Base-by-base conservation (phyloP, 208 protist genomes). In the Crithidia thermophila region DNA sequence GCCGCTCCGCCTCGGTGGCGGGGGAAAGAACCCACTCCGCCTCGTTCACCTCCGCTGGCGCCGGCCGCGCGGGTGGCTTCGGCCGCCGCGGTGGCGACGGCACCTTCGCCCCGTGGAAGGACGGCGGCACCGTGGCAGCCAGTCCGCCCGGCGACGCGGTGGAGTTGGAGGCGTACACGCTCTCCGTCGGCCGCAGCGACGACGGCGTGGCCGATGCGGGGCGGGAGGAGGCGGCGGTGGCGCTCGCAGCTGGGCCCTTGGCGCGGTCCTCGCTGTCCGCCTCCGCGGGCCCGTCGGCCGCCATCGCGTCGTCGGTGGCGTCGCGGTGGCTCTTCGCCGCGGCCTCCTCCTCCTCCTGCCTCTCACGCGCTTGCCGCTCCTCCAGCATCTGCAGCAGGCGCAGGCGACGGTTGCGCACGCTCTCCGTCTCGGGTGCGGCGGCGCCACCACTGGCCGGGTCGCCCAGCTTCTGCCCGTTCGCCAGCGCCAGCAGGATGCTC, bases 401-500 rank as follows among this genome's bases (percentile, higher is more conserved):
- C 65, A 84, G 72, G 6, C 85, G 85, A 0, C 81, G 64, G 8
- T 42, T 61, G 18, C 71, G 67, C 67, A 75, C 46, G 37, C 79
- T 78, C 13, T 78, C 66, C 36, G 70, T 77, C 56, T 87, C 82
- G 13, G 46, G 16, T 18, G 55, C 20, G 20, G 49, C 3, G 34
- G 45, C 47, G 45, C 23, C 30, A 8, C 27, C 64, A 13, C 47
- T 45, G 7, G 23, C 40, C 33, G 33, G 31, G 11, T 16, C 36
- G 60, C 39, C 67, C 7, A n/a, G 5, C 1, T 39, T 13, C 37
- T 64, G 56, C 34, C 49, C 58, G 4, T 73, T 45, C 8, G 67
- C 40, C 28, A 91, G 77, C 10, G 79, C 82, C 13, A 73, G 56
- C 20, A 91, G 57, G 18, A 91, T 50, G 31, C 55, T 37, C 40